Conservation (phyloP, 345 rosid species). For the Brassica juncea region DNA sequence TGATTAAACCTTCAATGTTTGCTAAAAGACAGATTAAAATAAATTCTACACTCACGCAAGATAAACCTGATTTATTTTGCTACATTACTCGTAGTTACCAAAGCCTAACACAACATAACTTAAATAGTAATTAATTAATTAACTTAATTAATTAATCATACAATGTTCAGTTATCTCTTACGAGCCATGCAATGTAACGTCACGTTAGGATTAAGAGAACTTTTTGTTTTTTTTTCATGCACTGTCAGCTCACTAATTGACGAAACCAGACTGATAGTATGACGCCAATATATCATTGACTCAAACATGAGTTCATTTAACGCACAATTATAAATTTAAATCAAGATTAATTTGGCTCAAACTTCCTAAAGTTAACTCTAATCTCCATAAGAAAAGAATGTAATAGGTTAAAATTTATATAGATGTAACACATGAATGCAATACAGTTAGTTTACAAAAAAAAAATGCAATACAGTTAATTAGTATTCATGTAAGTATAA, state of each 20-base stretch:
- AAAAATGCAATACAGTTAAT: not conserved
- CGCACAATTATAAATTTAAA: not conserved
- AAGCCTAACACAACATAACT: constrained; percentile 15
- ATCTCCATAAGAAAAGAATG: not conserved
- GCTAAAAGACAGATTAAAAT: constrained; percentile 29
- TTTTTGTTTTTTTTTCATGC: not conserved
- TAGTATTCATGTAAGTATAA: not conserved
- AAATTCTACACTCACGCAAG: constrained; percentile 25
- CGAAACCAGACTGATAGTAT: constrained; percentile 6
- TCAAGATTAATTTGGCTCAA: not conserved
- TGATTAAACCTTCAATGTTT: constrained; percentile 30
- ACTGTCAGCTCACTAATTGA: constrained; percentile 14
- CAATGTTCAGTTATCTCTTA: constrained; percentile 19
- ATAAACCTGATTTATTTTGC: constrained; percentile 12
- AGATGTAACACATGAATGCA: not conserved
- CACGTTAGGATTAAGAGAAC: constrained; percentile 4
- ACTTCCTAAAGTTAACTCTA: not conserved
- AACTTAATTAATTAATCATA: not conserved
- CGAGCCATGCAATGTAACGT: constrained; percentile 35
- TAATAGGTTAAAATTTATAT: not conserved
- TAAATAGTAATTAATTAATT: constrained; percentile 14
- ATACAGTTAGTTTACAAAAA: not conserved
- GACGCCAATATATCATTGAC: not conserved
- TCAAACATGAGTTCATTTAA: not conserved
- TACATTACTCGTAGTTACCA: constrained; percentile 29